phyloP scores from a whole-genome alignment of 805 yeast species.

The Starmerella asiatica region DNA sequence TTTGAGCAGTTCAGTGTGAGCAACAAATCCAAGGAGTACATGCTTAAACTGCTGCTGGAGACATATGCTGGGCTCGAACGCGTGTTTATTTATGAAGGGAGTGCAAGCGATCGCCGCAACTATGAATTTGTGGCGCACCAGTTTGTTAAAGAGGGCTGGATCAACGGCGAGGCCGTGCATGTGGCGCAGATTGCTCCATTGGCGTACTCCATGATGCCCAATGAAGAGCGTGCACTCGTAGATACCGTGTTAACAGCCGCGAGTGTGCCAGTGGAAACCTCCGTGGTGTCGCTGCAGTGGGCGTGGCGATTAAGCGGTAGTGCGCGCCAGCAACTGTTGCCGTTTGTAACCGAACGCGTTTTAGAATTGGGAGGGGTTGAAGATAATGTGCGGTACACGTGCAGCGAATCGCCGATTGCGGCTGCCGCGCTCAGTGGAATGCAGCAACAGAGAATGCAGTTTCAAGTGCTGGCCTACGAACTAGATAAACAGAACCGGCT shows the following conservation, averaged over 20 bases:
- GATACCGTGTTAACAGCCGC: slow-evolving; percentile 5
- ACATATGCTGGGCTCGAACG: slow-evolving; percentile 11
- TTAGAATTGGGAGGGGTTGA: too few species aligned
- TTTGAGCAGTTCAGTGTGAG: slow-evolving; percentile 1
- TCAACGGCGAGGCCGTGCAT: slow-evolving; percentile 9
- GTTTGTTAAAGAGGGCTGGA: slow-evolving; percentile 8
- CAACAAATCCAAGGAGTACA: slow-evolving; percentile 4
- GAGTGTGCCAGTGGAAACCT: not conserved
- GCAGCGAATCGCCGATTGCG: slow-evolving; percentile 1
- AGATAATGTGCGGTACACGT: not conserved
- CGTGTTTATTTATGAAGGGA: slow-evolving; percentile 14
- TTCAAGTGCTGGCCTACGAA: slow-evolving; percentile 4
- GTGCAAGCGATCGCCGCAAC: slow-evolving; percentile 7
- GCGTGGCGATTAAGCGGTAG: not conserved
- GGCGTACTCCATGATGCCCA: slow-evolving; percentile 6
- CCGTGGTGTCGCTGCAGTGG: slow-evolving; percentile 7
- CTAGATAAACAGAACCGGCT: not conserved
- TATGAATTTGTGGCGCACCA: slow-evolving; percentile 2
- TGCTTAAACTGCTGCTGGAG: slow-evolving; percentile 16
- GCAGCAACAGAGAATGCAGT: slow-evolving; percentile 1
- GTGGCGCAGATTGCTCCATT: slow-evolving; percentile 2
- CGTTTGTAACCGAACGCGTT: not conserved
- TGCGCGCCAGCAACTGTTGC: slow-evolving; percentile 3
- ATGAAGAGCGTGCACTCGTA: slow-evolving; percentile 16
- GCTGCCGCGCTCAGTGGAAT: slow-evolving; percentile 6